Base-by-base conservation (phyloP, 2,329 filamentous ascomycete species). In the Epichloe gansuensis region DNA sequence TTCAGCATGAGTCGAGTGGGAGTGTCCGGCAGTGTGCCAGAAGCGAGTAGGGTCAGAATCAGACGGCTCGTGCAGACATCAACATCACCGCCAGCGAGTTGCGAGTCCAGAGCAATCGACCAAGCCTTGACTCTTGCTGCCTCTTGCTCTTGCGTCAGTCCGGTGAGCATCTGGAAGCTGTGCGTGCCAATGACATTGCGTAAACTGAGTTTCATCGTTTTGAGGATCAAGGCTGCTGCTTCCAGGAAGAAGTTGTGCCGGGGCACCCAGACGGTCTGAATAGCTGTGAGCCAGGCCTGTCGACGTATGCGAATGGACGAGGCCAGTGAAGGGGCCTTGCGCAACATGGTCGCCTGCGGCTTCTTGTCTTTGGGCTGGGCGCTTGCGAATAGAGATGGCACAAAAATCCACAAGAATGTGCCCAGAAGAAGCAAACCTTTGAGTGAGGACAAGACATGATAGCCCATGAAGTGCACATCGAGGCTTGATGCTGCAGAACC, bases 251-350 rank as follows among this genome's bases (percentile, higher is more conserved):
- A 90, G 58, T 85, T 87, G 66, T 95, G 88, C 21, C 84, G 81
- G 11, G 91, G 91, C 13, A 96, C 87, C 80, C 89, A 94, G 25
- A 95, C 87, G 4, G 86, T 91, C 68, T 95, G 90, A 54, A 95
- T 84, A 7, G 90, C 87, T 3, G 90, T 96, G 53, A 94, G 81
- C 90, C 91, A 96, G 35, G 90, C 90, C 65, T 89, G 87, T 54
- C 85, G 82, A 49, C 89, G 84, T 45, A 95, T 85, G 59, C 93
- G 81, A 52, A 94, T 89, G 0, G 90, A 85, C 0, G 89, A 90
- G 3, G 87, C 82, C 53, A 89, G 73, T 2, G 87, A 89, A 2
- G 86, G 85, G 5, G 81, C 83, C 17, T 76, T 72, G 57, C 71
- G 65, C 5, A 76, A 65, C 1, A 70, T 66, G 15, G 66, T 54